These are phyloP conservation scores for Coemansia javaensis DNA, from an alignment of 192 early-diverging fungal genomes.

Conservation along the genomic window DNA sequence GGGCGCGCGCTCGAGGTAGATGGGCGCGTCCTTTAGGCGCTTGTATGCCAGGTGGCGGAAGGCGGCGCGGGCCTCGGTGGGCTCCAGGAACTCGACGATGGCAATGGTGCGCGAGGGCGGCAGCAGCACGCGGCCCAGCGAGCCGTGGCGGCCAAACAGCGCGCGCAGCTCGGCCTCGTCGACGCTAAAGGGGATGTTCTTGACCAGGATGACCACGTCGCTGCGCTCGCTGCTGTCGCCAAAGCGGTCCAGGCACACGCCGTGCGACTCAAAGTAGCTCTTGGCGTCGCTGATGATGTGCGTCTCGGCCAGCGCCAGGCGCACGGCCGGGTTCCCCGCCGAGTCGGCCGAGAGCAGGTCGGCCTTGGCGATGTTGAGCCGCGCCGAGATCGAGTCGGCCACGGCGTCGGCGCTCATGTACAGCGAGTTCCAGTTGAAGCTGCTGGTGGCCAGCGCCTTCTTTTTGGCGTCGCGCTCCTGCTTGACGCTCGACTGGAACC, in stretches of 20 bases:
- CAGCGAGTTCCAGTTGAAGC: slow-evolving; percentile 94
- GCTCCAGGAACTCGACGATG: slow-evolving; percentile 87
- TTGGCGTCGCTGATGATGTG: slow-evolving; percentile 95
- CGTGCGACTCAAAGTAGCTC: slow-evolving; percentile 79
- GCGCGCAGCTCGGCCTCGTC: slow-evolving; percentile 75
- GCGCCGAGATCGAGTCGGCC: slow-evolving; percentile 91
- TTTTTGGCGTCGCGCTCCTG: slow-evolving; percentile 75
- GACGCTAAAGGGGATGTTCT: slow-evolving; percentile 86
- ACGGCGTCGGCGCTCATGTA: slow-evolving; percentile 97
- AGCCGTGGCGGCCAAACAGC: slow-evolving; percentile 85
- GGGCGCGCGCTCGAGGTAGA: slow-evolving; percentile 94
- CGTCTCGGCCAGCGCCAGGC: slow-evolving; percentile 96
- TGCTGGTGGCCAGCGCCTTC: slow-evolving; percentile 71
- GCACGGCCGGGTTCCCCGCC: slow-evolving; percentile 76
- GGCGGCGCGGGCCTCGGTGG: slow-evolving; percentile 83
- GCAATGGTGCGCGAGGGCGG: slow-evolving; percentile 92
- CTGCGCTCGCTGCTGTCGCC: slow-evolving; percentile 70
- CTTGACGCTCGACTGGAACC: slow-evolving; percentile 66
- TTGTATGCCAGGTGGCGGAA: slow-evolving; percentile 87
- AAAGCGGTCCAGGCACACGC: slow-evolving; percentile 78
- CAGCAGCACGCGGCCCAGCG: slow-evolving; percentile 81
- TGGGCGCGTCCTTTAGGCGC: slow-evolving; percentile 82
- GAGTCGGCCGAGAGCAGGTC: slow-evolving; percentile 82
- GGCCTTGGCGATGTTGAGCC: slow-evolving; percentile 83
- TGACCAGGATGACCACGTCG: slow-evolving; percentile 89